Evolutionary conservation across 2,329 filamentous ascomycete genomes (phyloP).

Genomic region (Fusarium anthophilum): DNA sequence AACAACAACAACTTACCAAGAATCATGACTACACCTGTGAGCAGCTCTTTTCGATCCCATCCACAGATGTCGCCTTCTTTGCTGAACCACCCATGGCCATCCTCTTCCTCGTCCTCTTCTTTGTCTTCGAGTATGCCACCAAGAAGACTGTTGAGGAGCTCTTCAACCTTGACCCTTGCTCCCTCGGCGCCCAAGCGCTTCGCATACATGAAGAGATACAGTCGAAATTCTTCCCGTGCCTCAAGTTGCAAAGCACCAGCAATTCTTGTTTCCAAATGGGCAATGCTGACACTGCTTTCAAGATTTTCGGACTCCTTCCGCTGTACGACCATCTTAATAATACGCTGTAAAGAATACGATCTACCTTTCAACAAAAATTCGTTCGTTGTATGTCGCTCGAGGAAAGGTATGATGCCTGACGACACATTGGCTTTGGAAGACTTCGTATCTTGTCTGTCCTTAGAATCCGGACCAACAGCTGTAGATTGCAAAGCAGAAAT

Average conservation of each 20-base stretch:
- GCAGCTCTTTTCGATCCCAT: slow-evolving; percentile 86
- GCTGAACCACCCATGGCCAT: slow-evolving; percentile 69
- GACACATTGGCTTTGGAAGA: slow-evolving; percentile 70
- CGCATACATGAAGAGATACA: slow-evolving; percentile 98
- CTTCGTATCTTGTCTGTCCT: slow-evolving; percentile 56
- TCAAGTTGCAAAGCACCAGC: slow-evolving; percentile 87
- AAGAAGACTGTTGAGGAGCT: slow-evolving; percentile 83
- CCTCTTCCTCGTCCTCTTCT: slow-evolving; percentile 47
- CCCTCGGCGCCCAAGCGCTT: slow-evolving; percentile 94
- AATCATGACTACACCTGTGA: slow-evolving; percentile 92
- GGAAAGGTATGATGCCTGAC: slow-evolving; percentile 89
- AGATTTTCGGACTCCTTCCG: slow-evolving; percentile 93
- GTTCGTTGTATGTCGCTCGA: slow-evolving; percentile 94
- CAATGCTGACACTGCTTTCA: slow-evolving; percentile 90
- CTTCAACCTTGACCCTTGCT: slow-evolving; percentile 87
- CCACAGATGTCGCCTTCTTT: slow-evolving; percentile 81
- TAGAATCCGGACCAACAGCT: slow-evolving; percentile 67
- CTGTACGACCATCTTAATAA: slow-evolving; percentile 88
- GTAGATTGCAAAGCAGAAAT: slow-evolving; percentile 82
- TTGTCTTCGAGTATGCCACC: slow-evolving; percentile 75
- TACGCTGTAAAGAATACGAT: slow-evolving; percentile 88
- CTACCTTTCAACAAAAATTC: slow-evolving; percentile 92
- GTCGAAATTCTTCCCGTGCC: slow-evolving; percentile 89
- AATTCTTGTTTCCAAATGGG: slow-evolving; percentile 93
- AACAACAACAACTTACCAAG: slow-evolving; percentile 71